Base-by-base conservation (phyloP, 1,284 basidiomycete species). In the Cystobasidium pallidum region DNA sequence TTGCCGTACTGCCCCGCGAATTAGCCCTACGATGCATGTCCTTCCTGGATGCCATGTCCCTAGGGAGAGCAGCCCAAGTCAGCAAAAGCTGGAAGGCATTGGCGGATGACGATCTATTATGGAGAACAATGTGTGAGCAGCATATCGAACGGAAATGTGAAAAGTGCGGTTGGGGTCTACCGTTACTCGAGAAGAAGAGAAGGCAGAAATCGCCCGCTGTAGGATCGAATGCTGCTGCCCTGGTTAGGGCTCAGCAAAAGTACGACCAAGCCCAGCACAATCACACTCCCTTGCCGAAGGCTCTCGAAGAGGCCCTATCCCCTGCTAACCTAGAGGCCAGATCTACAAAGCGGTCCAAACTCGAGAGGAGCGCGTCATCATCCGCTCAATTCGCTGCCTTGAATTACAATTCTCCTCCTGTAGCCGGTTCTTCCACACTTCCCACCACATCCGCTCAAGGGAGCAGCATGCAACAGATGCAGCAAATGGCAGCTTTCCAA, bases 121-220 rank as follows among this genome's bases (percentile, higher is more conserved):
- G 95, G 95, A 86, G 91, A 52, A 89, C 89, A 43, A 99, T 99
- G 82, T 99, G 96, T 81, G 93, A 97, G 79, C 95, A 99, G 80
- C 95, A 99, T 77, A 99, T 99, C 71, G 96, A 96, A 59, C 89
- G 94, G 79, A 96, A 95, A 80, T 99, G 95, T 79, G 88, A 88
- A 77, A 98, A 97, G 81, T 99, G 95, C 78, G 95, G 95, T 6
- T 99, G 96, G 95, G 94, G 94, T 19, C 83, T 99, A 45, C 95
- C 95, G 2, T 84, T 97, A 30, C 85, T 99, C 34, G 92, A 96
- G 79, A 88, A 88, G 78, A 86, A 87, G 75, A 76, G 81, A 39
- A 74, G 76, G 43, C 67, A 70, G 67, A 61, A 52, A 36, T 51
- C 47, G 17, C 59, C 68, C 39, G 58, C 68, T 19, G 19, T 26